Conservation (phyloP, 2,329 filamentous ascomycete genomes). For the Paracoccidioides brasiliensis region DNA sequence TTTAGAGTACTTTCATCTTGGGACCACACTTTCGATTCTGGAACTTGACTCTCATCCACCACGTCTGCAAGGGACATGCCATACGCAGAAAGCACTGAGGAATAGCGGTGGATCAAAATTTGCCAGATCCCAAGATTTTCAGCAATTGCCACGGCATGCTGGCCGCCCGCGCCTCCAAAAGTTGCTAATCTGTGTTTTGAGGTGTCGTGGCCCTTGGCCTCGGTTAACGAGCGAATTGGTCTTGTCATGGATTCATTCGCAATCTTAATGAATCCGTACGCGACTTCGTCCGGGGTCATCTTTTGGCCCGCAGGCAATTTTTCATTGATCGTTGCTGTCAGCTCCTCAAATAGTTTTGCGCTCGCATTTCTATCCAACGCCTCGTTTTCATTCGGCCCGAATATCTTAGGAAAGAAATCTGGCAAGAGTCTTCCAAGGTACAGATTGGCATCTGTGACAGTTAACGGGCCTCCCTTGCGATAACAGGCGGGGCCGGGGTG, state of each 20-base stretch:
- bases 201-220: constrained; percentile 79
- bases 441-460: constrained; percentile 87
- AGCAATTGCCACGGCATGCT: constrained; percentile 85
- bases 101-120: constrained; percentile 75
- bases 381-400: constrained; percentile 71
- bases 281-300: constrained; percentile 69
- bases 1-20: constrained; percentile 45
- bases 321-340: constrained; percentile 63
- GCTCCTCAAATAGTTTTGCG: constrained; percentile 53
- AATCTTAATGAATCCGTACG: constrained; percentile 77
- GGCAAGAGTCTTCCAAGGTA: constrained; percentile 71
- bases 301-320: constrained; percentile 49
- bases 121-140: constrained; percentile 67
- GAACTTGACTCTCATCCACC: constrained; percentile 66
- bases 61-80: constrained; percentile 86
- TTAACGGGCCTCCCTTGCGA: constrained; percentile 74
- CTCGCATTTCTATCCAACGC: constrained; percentile 61
- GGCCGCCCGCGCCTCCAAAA: constrained; percentile 79
- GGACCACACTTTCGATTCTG: constrained; percentile 46
- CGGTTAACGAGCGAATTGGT: constrained; percentile 76
- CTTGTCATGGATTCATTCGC: constrained; percentile 86
- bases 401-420: constrained; percentile 88
- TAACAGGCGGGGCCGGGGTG: constrained; percentile 88
- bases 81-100: constrained; percentile 78
- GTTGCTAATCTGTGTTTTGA: constrained; percentile 74